These are phyloP conservation scores for Buxus sempervirens DNA, from an alignment of 164 flowering plant species.

Conservation along the genomic window DNA sequence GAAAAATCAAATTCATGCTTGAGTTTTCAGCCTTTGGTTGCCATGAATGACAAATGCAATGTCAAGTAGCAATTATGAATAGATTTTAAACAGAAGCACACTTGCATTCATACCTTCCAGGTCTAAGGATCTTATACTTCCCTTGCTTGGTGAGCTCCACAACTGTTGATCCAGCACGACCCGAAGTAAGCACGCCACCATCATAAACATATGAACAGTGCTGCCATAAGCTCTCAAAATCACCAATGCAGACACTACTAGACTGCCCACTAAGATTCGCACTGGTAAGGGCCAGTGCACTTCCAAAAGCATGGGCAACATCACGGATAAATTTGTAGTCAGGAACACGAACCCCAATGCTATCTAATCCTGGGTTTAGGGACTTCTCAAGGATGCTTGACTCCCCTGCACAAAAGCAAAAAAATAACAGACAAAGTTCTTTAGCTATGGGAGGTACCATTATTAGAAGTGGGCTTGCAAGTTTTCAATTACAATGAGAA, in stretches of 20 bases:
- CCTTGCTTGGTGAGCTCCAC: too few species aligned
- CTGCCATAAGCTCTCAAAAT: too few species aligned
- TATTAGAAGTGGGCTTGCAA: background rate
- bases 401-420: slow-evolving; percentile 47
- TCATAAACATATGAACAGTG: too few species aligned
- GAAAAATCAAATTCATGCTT: too few species aligned
- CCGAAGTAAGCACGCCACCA: slow-evolving; percentile 84
- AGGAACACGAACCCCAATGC: slow-evolving; percentile 85
- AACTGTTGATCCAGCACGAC: slow-evolving; percentile 92
- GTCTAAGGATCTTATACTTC: too few species aligned
- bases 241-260: slow-evolving; percentile 83
- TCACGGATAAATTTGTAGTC: slow-evolving; percentile 67
- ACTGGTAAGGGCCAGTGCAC: slow-evolving; percentile 90
- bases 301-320: slow-evolving; percentile 67
- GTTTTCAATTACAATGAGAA: background rate
- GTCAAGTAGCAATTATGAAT: too few species aligned
- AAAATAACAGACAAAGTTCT: background rate
- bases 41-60: too few species aligned
- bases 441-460: background rate
- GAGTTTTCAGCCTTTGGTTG: too few species aligned
- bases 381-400: slow-evolving; percentile 86
- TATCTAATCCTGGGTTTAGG: slow-evolving; percentile 83
- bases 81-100: too few species aligned
- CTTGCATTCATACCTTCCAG: too few species aligned
- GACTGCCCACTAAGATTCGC: slow-evolving; percentile 88